Evolutionary conservation across 2,329 filamentous ascomycete species (phyloP), one percentile per base, ranked within the genome.

Genomic region (Diplodia scrobiculata): DNA sequence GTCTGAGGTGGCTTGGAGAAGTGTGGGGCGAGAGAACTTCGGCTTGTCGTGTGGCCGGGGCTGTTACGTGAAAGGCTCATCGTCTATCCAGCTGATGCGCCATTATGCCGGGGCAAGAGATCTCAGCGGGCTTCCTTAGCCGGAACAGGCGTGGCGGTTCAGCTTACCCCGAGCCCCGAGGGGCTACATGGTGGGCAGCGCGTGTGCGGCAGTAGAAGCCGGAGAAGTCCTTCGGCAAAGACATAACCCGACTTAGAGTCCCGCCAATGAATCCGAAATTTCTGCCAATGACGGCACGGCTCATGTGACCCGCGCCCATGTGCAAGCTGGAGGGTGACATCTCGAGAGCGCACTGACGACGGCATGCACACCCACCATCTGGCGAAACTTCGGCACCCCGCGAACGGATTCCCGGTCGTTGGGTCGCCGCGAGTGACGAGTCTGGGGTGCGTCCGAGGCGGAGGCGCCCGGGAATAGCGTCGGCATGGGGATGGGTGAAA

Each of bases 301-400:
- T 62, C 58, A 62, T 45, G 58, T 45, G 36, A 25, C 58, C 58
- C 45, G 41, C 45, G 45, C n/a, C 48, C 45, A 62, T 50, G 48
- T 62, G 45, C 45, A 17, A 4, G 19, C 38, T 19, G 21, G 45
- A 47, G 55, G 58, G 41, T 62, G 58, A 62, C 58, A 62, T 62
- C 58, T 62, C 13, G 58, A 62, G 58, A 62, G 58, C 45, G n/a
- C 58, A 62, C 58, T 34, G 58, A 34, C 41, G 41, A 21, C 21
- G 13, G n/a, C 11, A n/a, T 29, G 36, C 21, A 32, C 10, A 60
- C 27, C 21, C 10, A 60, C 27, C 21, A 29, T 11, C 21, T 48
- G 58, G 58, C 58, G 58, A 62, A 34, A 62, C 58, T 50, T 50
- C 58, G 58, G 58, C 27, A 50, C 21, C 58, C 58, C 58, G 58